phyloP scores from a whole-genome alignment of 2,329 filamentous ascomycete species.

The Gyromitra esculenta region DNA sequence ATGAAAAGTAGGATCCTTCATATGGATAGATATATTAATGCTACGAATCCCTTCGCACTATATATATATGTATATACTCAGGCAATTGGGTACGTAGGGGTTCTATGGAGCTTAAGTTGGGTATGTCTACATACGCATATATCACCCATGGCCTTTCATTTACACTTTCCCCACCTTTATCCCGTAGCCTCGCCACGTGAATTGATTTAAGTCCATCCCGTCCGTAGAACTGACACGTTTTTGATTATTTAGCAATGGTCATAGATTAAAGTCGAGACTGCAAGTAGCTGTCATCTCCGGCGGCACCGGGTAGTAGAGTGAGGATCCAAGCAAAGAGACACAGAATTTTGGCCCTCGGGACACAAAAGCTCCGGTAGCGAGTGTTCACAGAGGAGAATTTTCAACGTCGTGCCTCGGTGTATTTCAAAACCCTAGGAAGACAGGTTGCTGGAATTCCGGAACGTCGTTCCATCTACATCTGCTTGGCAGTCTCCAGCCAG shows the following conservation, averaged over 20 bases:
- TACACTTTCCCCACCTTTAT: background rate
- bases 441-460: conserved; percentile 40
- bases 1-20: background rate
- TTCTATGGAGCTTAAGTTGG: background rate
- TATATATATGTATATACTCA: too few relatives aligned
- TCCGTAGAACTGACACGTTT: background rate
- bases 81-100: too few relatives aligned
- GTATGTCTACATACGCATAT: background rate
- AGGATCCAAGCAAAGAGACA: background rate
- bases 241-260: background rate
- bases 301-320: background rate
- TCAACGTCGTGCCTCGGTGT: conserved; percentile 6
- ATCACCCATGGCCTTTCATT: background rate
- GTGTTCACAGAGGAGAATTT: background rate
- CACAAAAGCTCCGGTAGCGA: background rate
- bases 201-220: background rate
- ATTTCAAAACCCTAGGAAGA: background rate
- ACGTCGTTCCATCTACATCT: conserved; percentile 19
- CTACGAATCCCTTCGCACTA: too few relatives aligned
- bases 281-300: background rate
- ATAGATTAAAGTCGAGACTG: background rate
- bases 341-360: background rate
- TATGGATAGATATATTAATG: too few relatives aligned
- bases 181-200: background rate
- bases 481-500: conserved; percentile 14